Conservation (phyloP, 2,329 filamentous ascomycete species). For the Dendrostoma leiphaemia region DNA sequence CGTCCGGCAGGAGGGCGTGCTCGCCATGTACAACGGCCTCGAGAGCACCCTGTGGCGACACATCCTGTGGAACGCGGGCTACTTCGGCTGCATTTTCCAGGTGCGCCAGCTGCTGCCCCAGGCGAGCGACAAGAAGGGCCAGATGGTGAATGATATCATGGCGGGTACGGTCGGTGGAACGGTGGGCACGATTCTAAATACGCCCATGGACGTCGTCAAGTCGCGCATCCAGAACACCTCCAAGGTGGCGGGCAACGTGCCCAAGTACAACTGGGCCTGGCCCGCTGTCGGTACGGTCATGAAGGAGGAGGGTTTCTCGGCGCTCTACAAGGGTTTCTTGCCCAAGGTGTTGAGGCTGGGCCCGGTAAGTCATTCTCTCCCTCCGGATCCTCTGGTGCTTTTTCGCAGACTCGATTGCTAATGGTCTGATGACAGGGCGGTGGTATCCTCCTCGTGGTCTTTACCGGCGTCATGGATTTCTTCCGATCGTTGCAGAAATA, state of each 20-base stretch:
- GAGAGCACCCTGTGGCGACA: slow-evolving; percentile 98
- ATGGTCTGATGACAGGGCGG: slow-evolving; percentile 32
- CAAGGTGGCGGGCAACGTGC: slow-evolving; percentile 73
- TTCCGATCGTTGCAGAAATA: slow-evolving; percentile 64
- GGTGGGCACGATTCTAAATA: slow-evolving; percentile 83
- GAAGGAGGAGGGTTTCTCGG: slow-evolving; percentile 87
- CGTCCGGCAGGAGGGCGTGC: slow-evolving; percentile 74
- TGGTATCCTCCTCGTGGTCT: slow-evolving; percentile 77
- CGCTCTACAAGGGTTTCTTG: slow-evolving; percentile 96
- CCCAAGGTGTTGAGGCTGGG: slow-evolving; percentile 85
- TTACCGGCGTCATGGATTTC: slow-evolving; percentile 88
- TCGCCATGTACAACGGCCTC: slow-evolving; percentile 94
- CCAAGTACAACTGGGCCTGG: slow-evolving; percentile 99
- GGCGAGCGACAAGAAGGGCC: slow-evolving; percentile 73
- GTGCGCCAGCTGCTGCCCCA: slow-evolving; percentile 80
- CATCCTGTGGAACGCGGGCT: slow-evolving; percentile 78
- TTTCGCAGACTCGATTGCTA: neutral
- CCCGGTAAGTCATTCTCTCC: slow-evolving; percentile 41
- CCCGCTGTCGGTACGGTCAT: slow-evolving; percentile 81
- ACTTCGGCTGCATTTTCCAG: slow-evolving; percentile 99
- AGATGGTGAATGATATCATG: slow-evolving; percentile 84
- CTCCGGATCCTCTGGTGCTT: slow-evolving; percentile 31
- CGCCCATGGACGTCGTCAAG: slow-evolving; percentile 95
- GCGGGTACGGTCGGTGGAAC: slow-evolving; percentile 88
- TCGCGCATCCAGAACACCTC: slow-evolving; percentile 93